Evolutionary conservation across 768 basidiomycete genomes (phyloP), one percentile per base, ranked within the genome.

Genomic region (Ephemerocybe angulata): DNA sequence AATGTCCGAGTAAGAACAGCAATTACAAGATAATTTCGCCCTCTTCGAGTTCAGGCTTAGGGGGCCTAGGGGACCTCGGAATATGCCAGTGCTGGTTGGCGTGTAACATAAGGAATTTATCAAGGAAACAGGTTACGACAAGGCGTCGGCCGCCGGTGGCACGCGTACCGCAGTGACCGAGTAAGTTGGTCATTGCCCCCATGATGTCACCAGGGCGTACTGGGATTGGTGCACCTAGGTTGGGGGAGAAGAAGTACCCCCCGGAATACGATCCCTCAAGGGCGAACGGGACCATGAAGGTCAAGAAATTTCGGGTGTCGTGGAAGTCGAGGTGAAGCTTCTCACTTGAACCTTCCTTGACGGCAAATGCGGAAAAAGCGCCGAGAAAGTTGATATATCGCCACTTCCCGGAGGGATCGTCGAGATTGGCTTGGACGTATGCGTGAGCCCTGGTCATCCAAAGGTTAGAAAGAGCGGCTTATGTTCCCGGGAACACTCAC

Each of bases 301-400:
- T 55, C 33, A 64, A 30, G 24, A 50, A 52, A 17, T 60, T 35
- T 4, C 28, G 43, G 28, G 35, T 31, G 49, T 65, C 63, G 27
- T 64, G 60, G 30, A 30, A 61, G 47, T 65, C 63, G 2, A 65
- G 21, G 31, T 65, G 63, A 29, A 60, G 15, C 11, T 25, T 28
- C 21, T 65, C 61, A 42, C 64, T 65, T 22, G 57, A 54, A 4
- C 64, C 64, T 25, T 60, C 64, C 50, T 65, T 65, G 13, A 62
- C 42, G 21, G 63, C 63, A 13, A 64, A 35, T 8, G 63, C 42
- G 49, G 54, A 62, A 43, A 65, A 63, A 2, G 62, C 55, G 5
- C 55, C 53, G 19, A 56, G 38, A 24, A 65, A 59, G 53, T 64
- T 49, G 11, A 64, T 10, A 24, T 19, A 21, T 12, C 13, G 10